Evolutionary conservation across 352 stramenopile species (phyloP).

Genomic region (Phytophthora litchii): DNA sequence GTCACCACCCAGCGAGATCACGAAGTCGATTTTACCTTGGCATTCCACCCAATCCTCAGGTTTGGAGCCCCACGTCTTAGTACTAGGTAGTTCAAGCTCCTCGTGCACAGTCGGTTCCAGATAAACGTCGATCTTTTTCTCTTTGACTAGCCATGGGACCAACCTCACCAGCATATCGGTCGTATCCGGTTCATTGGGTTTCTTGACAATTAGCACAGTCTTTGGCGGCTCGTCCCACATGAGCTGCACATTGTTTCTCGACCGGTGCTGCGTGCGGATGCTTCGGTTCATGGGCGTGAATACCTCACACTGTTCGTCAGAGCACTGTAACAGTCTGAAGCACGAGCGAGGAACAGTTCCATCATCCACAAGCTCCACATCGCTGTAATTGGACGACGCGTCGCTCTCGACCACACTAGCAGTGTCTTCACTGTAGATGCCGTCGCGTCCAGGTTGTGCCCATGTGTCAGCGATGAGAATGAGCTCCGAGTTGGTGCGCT

Average conservation of each 20-base stretch:
- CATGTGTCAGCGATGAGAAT: constrained; percentile 83
- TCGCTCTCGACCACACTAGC: constrained; percentile 53
- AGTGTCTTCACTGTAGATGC: constrained; percentile 75
- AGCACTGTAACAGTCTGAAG: constrained; percentile 86
- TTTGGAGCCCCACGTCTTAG: constrained; percentile 67
- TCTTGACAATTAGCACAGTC: constrained; percentile 89
- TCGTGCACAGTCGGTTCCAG: constrained; percentile 79
- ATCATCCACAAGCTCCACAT: constrained; percentile 40
- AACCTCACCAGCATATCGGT: constrained; percentile 73
- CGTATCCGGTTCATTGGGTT: constrained; percentile 82
- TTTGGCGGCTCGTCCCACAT: constrained; percentile 88
- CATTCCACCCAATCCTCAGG: constrained; percentile 67
- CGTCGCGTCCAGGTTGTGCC: constrained; percentile 62
- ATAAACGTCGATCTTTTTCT: constrained; percentile 75
- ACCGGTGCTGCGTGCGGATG: constrained; percentile 84
- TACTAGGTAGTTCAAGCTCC: constrained; percentile 58
- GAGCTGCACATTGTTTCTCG: constrained; percentile 89
- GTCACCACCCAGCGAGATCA: constrained; percentile 95
- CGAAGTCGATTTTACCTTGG: constrained; percentile 90
- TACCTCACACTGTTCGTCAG: constrained; percentile 88
- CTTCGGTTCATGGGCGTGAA: constrained; percentile 87
- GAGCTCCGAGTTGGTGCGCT: constrained; percentile 86
- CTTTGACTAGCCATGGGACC: constrained; percentile 71
- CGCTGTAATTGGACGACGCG: constrained; percentile 53
- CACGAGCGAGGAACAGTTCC: constrained; percentile 47